Conservation (phyloP, 1,139 yeast genomes). For the Yamadazyma membranifaciens region DNA sequence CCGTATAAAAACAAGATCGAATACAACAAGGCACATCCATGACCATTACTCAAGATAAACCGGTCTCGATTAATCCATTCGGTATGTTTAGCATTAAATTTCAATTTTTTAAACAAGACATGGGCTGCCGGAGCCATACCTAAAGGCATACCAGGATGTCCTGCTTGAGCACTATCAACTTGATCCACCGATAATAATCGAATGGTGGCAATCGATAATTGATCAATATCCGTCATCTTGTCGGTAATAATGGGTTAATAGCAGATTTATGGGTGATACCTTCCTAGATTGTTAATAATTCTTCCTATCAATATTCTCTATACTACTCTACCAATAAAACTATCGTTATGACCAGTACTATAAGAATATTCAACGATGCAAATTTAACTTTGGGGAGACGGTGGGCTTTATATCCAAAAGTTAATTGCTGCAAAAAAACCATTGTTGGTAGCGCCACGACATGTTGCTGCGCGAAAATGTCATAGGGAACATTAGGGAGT, state of each 20-base stretch:
- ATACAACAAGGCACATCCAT: slow-evolving; percentile 91
- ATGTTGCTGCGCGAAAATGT: no score
- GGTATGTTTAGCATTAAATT: slow-evolving; percentile 87
- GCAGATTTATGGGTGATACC: no score
- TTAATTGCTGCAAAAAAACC: no score
- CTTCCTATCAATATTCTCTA: no score
- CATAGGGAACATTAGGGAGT: neutral
- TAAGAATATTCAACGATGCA: no score
- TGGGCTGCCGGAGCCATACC: slow-evolving; percentile 82
- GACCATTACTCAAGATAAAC: slow-evolving; percentile 94
- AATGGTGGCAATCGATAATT: slow-evolving; percentile 80
- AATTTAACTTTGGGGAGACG: no score
- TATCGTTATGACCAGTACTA: no score
- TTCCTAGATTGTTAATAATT: no score
- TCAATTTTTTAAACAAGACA: slow-evolving; percentile 78
- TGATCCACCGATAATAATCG: slow-evolving; percentile 89
- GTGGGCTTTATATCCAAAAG: no score
- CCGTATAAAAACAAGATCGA: slow-evolving; percentile 84
- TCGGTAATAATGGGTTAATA: no score
- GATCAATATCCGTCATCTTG: slow-evolving; percentile 47
- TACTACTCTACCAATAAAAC: no score
- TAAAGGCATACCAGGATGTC: slow-evolving; percentile 99
- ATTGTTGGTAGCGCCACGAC: neutral
- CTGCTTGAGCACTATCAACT: slow-evolving; percentile 87
- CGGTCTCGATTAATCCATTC: slow-evolving; percentile 94